Percentiles rank a stretch among this genome's conserved stretches.
phyloP scores from a whole-genome alignment of 352 stramenopile species.

The Globisporangium radiosum region DNA sequence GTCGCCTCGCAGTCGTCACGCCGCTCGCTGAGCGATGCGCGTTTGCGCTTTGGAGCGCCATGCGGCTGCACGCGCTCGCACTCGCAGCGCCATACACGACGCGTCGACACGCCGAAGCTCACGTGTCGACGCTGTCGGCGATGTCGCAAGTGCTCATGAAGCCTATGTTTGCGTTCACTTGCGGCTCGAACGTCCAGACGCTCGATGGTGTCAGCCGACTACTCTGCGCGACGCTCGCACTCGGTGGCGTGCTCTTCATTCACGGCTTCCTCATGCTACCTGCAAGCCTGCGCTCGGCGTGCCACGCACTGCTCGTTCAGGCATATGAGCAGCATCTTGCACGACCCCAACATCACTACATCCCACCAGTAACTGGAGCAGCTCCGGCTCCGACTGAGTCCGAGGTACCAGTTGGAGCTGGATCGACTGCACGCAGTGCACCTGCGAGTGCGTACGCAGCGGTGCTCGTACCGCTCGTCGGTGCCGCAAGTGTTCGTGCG shows the following conservation, averaged over 20 bases:
- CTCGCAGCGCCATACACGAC: constrained; percentile 23
- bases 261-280: constrained; percentile 3
- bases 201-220: constrained; percentile 3
- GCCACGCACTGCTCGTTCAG: constrained; percentile 1
- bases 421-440: neutral
- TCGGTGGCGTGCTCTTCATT: constrained; percentile 6
- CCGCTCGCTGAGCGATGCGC: constrained; percentile 45
- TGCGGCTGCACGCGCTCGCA: constrained; percentile 23
- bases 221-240: neutral
- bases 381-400: too few relatives aligned
- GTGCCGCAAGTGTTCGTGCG: neutral
- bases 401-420: too few relatives aligned
- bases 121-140: neutral
- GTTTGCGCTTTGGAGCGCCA: constrained; percentile 37
- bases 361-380: too few relatives aligned
- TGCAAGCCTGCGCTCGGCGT: constrained; percentile 3
- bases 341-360: too few relatives aligned
- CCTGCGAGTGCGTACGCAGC: constrained; percentile 1
- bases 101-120: neutral
- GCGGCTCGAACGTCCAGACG: neutral
- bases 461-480: constrained; percentile 24
- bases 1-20: constrained; percentile 26
- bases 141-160: constrained; percentile 27
- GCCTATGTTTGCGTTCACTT: constrained; percentile 4
- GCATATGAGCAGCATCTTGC: constrained; percentile 1